Evolutionary conservation across 164 flowering plant genomes (phyloP).

Genomic region (Liriodendron chinense): DNA sequence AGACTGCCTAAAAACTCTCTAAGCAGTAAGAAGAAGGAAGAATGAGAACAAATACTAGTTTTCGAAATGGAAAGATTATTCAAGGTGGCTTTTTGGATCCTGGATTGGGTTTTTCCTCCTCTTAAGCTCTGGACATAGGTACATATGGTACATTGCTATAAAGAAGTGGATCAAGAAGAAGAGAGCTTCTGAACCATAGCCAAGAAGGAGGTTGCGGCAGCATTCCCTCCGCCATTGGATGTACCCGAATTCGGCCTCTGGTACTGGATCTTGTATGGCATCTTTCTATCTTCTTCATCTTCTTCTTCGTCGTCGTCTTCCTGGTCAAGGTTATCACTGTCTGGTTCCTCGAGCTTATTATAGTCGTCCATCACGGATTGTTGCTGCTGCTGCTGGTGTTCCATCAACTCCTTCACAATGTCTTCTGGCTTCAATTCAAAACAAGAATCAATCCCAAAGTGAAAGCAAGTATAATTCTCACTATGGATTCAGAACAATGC

Average conservation of each 20-base stretch:
- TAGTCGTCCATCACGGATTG: constrained; percentile 17
- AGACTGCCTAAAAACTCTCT: constrained; percentile 6
- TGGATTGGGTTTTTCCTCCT: background rate
- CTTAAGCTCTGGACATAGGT: background rate
- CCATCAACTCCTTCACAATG: constrained; percentile 63
- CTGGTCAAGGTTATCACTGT: constrained; percentile 8
- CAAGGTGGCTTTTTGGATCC: background rate
- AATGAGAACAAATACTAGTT: too few species aligned
- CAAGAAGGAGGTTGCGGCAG: constrained; percentile 31
- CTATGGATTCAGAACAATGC: background rate
- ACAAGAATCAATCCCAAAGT: constrained; percentile 33
- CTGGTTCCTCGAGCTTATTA: constrained; percentile 6
- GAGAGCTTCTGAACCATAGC: constrained; percentile 46
- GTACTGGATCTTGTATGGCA: constrained; percentile 45
- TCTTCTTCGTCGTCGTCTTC: constrained; percentile 29
- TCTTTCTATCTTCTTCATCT: constrained; percentile 34
- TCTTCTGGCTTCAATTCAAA: constrained; percentile 78
- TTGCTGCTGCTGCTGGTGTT: constrained; percentile 15
- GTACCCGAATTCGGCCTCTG: constrained; percentile 37
- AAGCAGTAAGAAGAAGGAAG: background rate
- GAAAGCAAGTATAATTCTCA: background rate
- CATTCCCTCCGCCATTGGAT: constrained; percentile 37
- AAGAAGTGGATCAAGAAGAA: constrained; percentile 6
- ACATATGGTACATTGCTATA: constrained; percentile 22
- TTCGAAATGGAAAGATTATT: background rate